These are phyloP conservation scores for Kurtzmaniella fragi DNA, from an alignment of 805 yeast species.

Conservation along the genomic window DNA sequence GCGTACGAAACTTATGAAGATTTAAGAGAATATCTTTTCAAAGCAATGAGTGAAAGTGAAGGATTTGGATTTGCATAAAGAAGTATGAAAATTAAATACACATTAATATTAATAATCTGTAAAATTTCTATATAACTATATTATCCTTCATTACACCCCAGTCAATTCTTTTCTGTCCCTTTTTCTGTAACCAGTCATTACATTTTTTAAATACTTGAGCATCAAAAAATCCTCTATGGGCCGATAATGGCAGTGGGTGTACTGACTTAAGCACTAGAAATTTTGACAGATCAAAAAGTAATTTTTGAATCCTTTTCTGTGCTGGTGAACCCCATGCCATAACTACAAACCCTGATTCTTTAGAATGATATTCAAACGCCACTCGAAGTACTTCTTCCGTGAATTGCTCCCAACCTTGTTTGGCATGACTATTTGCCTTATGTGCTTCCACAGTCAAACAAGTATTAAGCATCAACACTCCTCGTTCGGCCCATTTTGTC, in stretches of 20 bases:
- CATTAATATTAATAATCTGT: neutral
- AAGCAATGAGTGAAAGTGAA: constrained; percentile 93
- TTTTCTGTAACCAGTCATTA: constrained; percentile 66
- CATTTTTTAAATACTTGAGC: constrained; percentile 68
- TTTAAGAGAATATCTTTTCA: constrained; percentile 68
- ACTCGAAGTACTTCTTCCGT: constrained; percentile 65
- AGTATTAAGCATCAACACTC: constrained; percentile 83
- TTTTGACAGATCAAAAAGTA: constrained; percentile 20
- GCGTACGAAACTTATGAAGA: constrained; percentile 87
- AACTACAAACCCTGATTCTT: constrained; percentile 54
- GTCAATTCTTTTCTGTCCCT: constrained; percentile 50
- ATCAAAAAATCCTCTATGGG: constrained; percentile 76
- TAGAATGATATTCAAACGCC: constrained; percentile 45
- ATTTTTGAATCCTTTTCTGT: constrained; percentile 48
- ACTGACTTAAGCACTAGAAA: constrained; percentile 64
- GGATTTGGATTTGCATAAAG: constrained; percentile 69
- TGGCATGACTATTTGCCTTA: constrained; percentile 87
- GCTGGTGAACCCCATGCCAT: constrained; percentile 85
- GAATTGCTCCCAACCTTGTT: constrained; percentile 87
- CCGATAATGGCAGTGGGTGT: constrained; percentile 95
- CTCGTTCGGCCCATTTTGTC: constrained; percentile 80
- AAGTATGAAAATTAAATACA: neutral
- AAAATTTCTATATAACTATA: constrained; percentile 10
- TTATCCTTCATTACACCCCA: constrained; percentile 48
- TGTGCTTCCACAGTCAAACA: constrained; percentile 90